Conservation (phyloP, 257 asterid genomes). For the Solanum chilense region DNA sequence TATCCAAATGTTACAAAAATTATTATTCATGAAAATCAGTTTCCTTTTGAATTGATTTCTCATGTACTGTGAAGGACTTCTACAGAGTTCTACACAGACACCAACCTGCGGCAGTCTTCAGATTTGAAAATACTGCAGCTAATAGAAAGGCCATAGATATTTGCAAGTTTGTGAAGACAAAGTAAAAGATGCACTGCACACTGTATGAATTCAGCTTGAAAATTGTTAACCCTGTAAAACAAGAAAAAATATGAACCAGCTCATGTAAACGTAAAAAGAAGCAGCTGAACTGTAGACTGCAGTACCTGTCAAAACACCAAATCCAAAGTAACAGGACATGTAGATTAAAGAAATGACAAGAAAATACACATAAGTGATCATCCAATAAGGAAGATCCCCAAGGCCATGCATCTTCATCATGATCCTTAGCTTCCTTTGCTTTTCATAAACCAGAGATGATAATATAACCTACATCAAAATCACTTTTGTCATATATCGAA, state of each 20-base stretch:
- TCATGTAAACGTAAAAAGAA: not conserved
- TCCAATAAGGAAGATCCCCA: conserved; percentile 26
- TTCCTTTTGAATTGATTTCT: not conserved
- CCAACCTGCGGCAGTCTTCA: conserved; percentile 26
- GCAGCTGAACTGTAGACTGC: not conserved
- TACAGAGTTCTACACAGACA: not conserved
- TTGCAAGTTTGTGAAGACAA: conserved; percentile 29
- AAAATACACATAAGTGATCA: conserved; percentile 26
- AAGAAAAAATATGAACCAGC: not conserved
- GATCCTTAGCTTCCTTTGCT: conserved; percentile 25
- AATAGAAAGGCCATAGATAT: conserved; percentile 27
- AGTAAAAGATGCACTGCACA: conserved; percentile 24
- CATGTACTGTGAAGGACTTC: not conserved
- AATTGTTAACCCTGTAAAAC: conserved; percentile 17
- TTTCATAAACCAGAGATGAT: conserved; percentile 29
- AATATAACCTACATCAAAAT: conserved; percentile 12
- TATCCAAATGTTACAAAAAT: not conserved
- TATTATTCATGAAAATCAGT: not conserved
- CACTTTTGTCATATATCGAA: not conserved
- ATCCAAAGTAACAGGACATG: conserved; percentile 9
- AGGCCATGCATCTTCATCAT: conserved; percentile 47
- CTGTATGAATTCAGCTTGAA: conserved; percentile 22
- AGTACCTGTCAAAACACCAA: conserved; percentile 26
- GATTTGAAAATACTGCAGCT: conserved; percentile 12
- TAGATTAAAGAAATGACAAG: conserved; percentile 20